Evolutionary conservation across 306 rosid species (phyloP).

Genomic region (Cyamopsis tetragonoloba): DNA sequence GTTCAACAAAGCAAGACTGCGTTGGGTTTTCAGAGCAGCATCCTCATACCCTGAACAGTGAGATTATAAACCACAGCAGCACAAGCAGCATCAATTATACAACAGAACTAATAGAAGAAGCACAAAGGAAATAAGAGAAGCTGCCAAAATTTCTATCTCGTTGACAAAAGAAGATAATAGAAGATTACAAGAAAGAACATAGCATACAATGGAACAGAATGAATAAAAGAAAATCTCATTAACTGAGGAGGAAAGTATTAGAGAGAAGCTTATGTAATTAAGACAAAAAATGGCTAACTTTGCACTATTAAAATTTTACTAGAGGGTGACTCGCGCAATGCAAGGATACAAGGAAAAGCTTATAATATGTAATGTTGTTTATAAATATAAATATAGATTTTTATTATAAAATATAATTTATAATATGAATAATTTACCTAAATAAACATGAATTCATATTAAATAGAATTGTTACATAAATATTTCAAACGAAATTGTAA

Average conservation of each 20-base stretch:
- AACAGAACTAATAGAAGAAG: constrained; percentile 15
- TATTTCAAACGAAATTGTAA: no score
- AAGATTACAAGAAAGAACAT: neutral
- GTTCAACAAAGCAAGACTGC: constrained; percentile 84
- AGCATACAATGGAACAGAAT: neutral
- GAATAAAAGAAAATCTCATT: neutral
- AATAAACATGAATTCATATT: no score
- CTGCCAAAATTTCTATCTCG: neutral
- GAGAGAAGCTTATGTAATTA: neutral
- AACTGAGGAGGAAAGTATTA: neutral
- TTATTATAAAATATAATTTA: no score
- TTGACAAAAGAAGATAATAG: neutral
- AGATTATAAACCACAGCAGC: constrained; percentile 30
- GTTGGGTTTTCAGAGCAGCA: constrained; percentile 94
- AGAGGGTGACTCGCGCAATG: no score
- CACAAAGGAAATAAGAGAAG: constrained; percentile 4
- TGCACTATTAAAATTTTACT: no score
- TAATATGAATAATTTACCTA: no score
- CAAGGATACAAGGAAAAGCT: no score
- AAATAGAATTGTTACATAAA: no score
- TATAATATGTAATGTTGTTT: no score
- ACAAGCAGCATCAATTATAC: constrained; percentile 23
- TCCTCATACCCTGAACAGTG: constrained; percentile 70
- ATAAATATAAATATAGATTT: no score
- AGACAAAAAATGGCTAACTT: no score